Conservation (phyloP, 2,329 filamentous ascomycete genomes). For the Aureobasidium uvarum region DNA sequence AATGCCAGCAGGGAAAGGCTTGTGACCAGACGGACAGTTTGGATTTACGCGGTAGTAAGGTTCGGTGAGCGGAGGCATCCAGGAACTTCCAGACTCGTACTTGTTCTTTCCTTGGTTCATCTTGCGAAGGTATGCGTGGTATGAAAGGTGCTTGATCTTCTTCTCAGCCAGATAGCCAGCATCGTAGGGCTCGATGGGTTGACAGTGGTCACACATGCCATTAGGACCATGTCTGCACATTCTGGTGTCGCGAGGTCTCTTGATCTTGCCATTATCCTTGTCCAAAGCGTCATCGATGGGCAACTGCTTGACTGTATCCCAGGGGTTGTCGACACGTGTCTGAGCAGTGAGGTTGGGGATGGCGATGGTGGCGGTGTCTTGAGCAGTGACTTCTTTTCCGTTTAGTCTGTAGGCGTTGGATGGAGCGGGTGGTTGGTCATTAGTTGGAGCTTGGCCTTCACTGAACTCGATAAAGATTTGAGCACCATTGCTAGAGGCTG, state of each 20-base stretch:
- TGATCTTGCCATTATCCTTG: slow-evolving; percentile 84
- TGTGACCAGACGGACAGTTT: slow-evolving; percentile 89
- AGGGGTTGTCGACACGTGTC: slow-evolving; percentile 75
- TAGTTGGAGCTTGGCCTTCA: slow-evolving; percentile 53
- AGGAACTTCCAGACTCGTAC: slow-evolving; percentile 87
- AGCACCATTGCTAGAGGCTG: slow-evolving; percentile 70
- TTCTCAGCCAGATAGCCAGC: slow-evolving; percentile 85
- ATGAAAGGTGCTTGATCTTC: slow-evolving; percentile 98
- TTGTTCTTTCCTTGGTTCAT: slow-evolving; percentile 97
- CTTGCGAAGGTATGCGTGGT: slow-evolving; percentile 91
- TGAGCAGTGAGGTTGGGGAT: slow-evolving; percentile 57
- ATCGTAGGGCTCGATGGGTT: slow-evolving; percentile 92
- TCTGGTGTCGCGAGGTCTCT: slow-evolving; percentile 67
- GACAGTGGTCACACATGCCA: slow-evolving; percentile 99
- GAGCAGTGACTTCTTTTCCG: slow-evolving; percentile 68
- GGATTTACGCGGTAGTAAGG: slow-evolving; percentile 86
- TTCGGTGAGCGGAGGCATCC: slow-evolving; percentile 91
- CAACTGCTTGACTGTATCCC: slow-evolving; percentile 89
- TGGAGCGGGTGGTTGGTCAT: slow-evolving; percentile 45
- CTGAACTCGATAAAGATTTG: slow-evolving; percentile 84
- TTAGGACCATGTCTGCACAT: slow-evolving; percentile 97
- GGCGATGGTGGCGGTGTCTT: slow-evolving; percentile 63
- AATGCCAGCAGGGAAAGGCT: slow-evolving; percentile 91
- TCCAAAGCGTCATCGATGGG: slow-evolving; percentile 83
- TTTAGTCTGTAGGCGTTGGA: slow-evolving; percentile 65